Base-by-base conservation (phyloP, 2,329 filamentous ascomycete genomes). In the Phyllosticta citrichinensis region DNA sequence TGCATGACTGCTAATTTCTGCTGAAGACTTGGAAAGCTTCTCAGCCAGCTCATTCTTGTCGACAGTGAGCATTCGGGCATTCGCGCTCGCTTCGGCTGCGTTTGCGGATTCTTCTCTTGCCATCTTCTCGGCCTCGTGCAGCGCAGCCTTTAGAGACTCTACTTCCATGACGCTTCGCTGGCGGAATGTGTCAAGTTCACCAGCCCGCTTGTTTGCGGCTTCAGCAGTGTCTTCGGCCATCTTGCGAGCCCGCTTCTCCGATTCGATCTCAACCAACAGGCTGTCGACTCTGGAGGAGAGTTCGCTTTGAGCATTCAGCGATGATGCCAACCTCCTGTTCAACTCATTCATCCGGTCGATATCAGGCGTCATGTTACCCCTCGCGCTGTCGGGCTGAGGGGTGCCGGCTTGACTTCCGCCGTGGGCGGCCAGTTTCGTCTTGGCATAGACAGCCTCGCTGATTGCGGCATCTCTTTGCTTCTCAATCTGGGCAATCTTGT, bases 401-500 rank as follows among this genome's bases (percentile, higher is more conserved):
- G 80, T 82, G n/a, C 80, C 78, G 52, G 79, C 79, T 57, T 85
- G 81, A 66, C 87, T 91, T n/a, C 80, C 81, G 47, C 83, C 86
- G 64, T 91, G 87, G 8, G 91, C 92, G 30, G 92, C 92, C 57
- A 97, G 79, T 71, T 91, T 97, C 2, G 95, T 91, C 71, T 95
- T 96, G 35, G 92, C 90, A 74, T 97, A 97, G 0, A 94, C 88
- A 0, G 94, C 94, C 76, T 99, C 95, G 67, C 87, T 89, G 59
- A 99, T 87, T n/a, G 94, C 94, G 51, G 88, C 86, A 74, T 99
- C 94, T 57, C 95, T 84, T 76, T 99, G 94, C 71, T 89, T 92
- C 72, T 99, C 94, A 1, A 95, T 88, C 71, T 97, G 92, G 1
- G 93, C 92, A 64, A 99, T 92, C 64, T 93, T 86, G 72, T 88